Base-by-base conservation (phyloP, 768 basidiomycete species). In the Leccinum pellstonianum region DNA sequence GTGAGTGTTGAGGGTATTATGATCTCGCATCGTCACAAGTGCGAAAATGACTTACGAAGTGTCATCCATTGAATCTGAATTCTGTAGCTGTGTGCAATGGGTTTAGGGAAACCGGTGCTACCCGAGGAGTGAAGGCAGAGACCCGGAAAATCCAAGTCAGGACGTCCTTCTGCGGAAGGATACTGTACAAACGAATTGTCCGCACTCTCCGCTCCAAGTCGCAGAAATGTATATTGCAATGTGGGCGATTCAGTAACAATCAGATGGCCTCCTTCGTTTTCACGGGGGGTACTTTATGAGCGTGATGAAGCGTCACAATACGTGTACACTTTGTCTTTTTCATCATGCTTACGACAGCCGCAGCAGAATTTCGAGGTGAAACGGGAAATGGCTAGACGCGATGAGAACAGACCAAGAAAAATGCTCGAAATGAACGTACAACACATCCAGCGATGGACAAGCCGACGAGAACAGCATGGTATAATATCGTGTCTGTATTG, bases 71-170 rank as follows among this genome's bases (percentile, higher is more conserved):
- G 73, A 5, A 70, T 53, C 23, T 78, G 54, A 10, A 66, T 64
- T 29, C 65, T 67, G 54, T 77, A 69, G 2, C 69, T 77, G 47
- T 77, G 71, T 1, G 72, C 62, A 23, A 82, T 77, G 1, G 80
- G 74, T 64, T 82, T 82, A 3, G 81, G 81, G 37, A 80, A 70
- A 17, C 80, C 81, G 4, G 80, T 81, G 6, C 81, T 81, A 15
- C 81, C 81, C 4, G 79, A 81, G 1, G 81, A 79, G 59, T 82
- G 81, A 56, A 82, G 59, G 19, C 81, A 79, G 14, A 80, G 55
- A 1, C 76, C 77, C 14, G 77, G 25, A 1, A 43, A 51, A 52
- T 66, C 58, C 54, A 61, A 27, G 9, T 62, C 52, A 12, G 66
- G 65, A 9, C 55, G 60, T 33, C 11, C 23, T 21, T 47, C 4